These are phyloP conservation scores for Daldinia grandis DNA, from an alignment of 495 filamentous ascomycete species.

Conservation along the genomic window DNA sequence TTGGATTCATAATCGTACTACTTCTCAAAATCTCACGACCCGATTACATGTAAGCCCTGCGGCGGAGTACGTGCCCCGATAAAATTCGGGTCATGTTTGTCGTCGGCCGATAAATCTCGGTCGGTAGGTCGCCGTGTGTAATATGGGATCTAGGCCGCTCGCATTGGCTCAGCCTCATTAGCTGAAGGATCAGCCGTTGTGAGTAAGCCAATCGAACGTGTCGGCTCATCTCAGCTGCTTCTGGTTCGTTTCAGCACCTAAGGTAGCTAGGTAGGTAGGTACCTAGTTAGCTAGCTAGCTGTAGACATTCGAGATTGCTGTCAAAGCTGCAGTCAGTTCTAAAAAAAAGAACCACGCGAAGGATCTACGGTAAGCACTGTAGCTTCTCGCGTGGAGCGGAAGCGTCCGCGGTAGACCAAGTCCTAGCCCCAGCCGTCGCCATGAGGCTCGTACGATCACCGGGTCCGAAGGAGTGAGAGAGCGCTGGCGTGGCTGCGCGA, in stretches of 20 bases:
- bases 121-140: background rate
- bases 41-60: background rate
- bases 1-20: background rate
- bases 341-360: slow-evolving; percentile 4
- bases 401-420: background rate
- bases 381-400: background rate
- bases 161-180: background rate
- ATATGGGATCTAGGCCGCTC: background rate
- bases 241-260: background rate
- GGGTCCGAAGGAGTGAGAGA: background rate
- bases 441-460: background rate
- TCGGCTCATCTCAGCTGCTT: background rate
- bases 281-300: too few species aligned
- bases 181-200: background rate
- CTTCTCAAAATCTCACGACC: background rate
- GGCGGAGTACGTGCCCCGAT: background rate
- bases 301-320: background rate
- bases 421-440: background rate
- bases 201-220: background rate
- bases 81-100: background rate
- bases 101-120: slow-evolving; percentile 5
- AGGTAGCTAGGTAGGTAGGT: too few species aligned
- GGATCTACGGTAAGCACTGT: background rate
- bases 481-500: background rate
- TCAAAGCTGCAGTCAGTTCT: background rate